These are phyloP conservation scores for Coemansia sp. DNA, from an alignment of 192 early-diverging fungal genomes.

Conservation along the genomic window DNA sequence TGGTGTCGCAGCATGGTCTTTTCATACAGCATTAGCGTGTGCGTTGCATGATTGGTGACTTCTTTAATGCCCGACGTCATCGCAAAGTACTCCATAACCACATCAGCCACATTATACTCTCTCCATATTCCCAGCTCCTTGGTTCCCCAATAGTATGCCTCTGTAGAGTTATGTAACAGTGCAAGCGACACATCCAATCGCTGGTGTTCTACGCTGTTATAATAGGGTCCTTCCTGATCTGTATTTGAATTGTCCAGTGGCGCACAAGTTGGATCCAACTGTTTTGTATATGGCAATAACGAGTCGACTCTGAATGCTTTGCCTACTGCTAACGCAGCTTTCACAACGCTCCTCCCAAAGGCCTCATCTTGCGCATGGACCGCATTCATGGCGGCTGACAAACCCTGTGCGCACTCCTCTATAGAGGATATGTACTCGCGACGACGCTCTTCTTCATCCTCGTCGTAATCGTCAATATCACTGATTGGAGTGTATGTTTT, in stretches of 20 bases:
- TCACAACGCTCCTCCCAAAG: conserved; percentile 37
- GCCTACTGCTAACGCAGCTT: conserved; percentile 26
- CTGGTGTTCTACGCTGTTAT: conserved; percentile 18
- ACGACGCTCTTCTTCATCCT: conserved; percentile 48
- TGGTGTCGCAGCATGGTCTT: conserved; percentile 45
- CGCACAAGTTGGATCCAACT: not conserved
- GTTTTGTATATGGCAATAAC: not conserved
- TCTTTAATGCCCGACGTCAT: conserved; percentile 43
- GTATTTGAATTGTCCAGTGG: not conserved
- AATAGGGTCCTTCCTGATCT: not conserved
- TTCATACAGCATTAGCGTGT: conserved; percentile 46
- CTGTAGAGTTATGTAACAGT: conserved; percentile 39
- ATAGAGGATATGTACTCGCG: conserved; percentile 40
- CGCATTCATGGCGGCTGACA: conserved; percentile 26
- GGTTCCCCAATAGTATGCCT: conserved; percentile 44
- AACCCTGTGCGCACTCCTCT: conserved; percentile 31
- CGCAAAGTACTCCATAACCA: conserved; percentile 32
- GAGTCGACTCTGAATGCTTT: conserved; percentile 27
- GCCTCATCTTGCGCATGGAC: conserved; percentile 38
- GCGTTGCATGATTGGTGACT: conserved; percentile 47
- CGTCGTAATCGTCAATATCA: conserved; percentile 48
- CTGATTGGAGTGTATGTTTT: conserved; percentile 40
- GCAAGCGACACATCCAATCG: conserved; percentile 36
- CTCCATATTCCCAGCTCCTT: conserved; percentile 45
- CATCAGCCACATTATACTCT: conserved; percentile 46